Evolutionary conservation across 805 yeast species (phyloP).

Genomic region (Candida andamanensis): DNA sequence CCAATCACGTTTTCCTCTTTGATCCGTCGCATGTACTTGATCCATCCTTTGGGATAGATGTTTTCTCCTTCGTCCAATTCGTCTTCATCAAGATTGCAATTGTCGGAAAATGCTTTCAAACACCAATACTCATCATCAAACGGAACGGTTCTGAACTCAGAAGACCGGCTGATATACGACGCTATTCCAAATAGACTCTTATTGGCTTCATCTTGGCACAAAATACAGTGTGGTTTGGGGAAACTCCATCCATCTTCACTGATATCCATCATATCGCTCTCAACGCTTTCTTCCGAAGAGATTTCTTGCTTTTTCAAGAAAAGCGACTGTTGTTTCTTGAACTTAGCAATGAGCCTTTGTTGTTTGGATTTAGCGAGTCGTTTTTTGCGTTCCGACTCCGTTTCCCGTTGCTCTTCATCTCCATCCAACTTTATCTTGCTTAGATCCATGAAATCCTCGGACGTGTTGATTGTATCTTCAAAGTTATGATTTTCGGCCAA

Average conservation of each 20-base stretch:
- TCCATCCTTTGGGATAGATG: constrained; percentile 29
- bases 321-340: constrained; percentile 72
- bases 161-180: constrained; percentile 52
- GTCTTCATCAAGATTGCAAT: constrained; percentile 33
- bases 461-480: constrained; percentile 15
- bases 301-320: constrained; percentile 55
- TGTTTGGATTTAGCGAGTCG: constrained; percentile 65
- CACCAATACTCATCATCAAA: constrained; percentile 62
- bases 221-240: constrained; percentile 71
- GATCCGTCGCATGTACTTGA: constrained; percentile 27
- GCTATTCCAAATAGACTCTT: constrained; percentile 74
- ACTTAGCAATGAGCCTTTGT: constrained; percentile 66
- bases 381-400: constrained; percentile 56
- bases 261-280: constrained; percentile 37
- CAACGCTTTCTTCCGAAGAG: constrained; percentile 28
- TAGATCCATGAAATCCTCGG: constrained; percentile 20
- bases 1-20: constrained; percentile 49
- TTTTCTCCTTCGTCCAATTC: constrained; percentile 11
- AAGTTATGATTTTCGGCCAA: constrained; percentile 22
- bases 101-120: constrained; percentile 53
- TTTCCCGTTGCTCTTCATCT: constrained; percentile 15
- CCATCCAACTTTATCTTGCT: constrained; percentile 16
- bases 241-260: constrained; percentile 49
- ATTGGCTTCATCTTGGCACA: constrained; percentile 74
- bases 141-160: constrained; percentile 62